Conservation (phyloP, 2,329 filamentous ascomycete genomes). For the Trichophyton schoenleinii region DNA sequence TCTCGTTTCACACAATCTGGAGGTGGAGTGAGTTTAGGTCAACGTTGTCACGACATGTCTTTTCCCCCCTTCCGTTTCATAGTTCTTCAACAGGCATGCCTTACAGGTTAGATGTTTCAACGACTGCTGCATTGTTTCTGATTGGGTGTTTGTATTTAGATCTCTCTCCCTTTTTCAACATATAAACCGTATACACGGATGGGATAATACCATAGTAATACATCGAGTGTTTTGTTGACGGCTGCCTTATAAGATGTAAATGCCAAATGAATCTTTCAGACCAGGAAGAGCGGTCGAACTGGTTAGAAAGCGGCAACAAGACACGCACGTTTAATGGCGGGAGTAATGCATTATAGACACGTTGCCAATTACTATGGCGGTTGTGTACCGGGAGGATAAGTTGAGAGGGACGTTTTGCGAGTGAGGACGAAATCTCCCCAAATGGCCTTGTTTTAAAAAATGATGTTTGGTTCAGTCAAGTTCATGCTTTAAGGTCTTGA, state of each 20-base stretch:
- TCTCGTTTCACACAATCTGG: not conserved
- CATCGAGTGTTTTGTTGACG: not conserved
- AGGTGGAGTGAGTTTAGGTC: not conserved
- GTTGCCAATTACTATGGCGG: not conserved
- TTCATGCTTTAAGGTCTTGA: not conserved
- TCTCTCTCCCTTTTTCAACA: not conserved
- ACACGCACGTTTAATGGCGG: not conserved
- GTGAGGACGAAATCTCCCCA: not conserved
- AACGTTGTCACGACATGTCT: not conserved
- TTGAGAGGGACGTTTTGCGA: not conserved
- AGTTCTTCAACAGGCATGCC: slow-evolving; percentile 1
- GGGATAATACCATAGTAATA: not conserved
- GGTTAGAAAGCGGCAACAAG: not conserved
- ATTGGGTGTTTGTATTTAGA: not conserved
- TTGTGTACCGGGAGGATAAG: not conserved
- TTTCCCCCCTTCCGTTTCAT: not conserved
- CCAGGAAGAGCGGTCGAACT: not conserved
- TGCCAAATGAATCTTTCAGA: not conserved
- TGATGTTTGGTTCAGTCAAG: not conserved
- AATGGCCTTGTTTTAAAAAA: not conserved
- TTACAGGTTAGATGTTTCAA: slow-evolving; percentile 2
- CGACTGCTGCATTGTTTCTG: not conserved
- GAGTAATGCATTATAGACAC: not conserved
- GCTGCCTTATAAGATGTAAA: not conserved
- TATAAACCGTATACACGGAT: not conserved